Evolutionary conservation across 352 stramenopile species (phyloP).

Genomic region (Pythium sukuiense): DNA sequence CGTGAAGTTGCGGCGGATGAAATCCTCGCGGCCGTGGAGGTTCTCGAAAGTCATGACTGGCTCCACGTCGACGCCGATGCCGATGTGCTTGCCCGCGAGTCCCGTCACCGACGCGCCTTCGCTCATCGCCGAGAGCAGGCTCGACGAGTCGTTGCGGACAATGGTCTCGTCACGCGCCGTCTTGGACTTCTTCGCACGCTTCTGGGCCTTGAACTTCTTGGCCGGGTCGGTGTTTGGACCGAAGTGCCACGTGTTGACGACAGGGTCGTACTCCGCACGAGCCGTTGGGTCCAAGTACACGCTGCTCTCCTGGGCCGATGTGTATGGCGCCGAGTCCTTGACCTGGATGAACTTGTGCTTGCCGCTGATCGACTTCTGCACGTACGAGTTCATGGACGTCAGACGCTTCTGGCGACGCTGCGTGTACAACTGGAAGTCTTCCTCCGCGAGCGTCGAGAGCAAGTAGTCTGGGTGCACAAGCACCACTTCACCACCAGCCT

Average conservation of each 20-base stretch:
- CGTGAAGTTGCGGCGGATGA: slow-evolving; percentile 88
- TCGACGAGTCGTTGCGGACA: slow-evolving; percentile 37
- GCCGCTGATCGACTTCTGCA: slow-evolving; percentile 72
- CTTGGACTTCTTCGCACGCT: slow-evolving; percentile 28
- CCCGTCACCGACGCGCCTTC: slow-evolving; percentile 51
- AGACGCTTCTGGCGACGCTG: slow-evolving; percentile 58
- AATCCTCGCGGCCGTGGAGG: slow-evolving; percentile 74
- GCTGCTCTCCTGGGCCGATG: slow-evolving; percentile 71
- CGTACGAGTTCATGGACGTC: slow-evolving; percentile 73
- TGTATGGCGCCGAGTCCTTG: slow-evolving; percentile 84
- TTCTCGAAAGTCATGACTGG: slow-evolving; percentile 83
- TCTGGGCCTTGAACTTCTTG: slow-evolving; percentile 43
- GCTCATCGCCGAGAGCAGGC: slow-evolving; percentile 56
- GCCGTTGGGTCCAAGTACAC: slow-evolving; percentile 86
- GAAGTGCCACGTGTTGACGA: slow-evolving; percentile 75
- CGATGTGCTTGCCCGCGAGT: slow-evolving; percentile 45
- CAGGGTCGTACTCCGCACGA: slow-evolving; percentile 71
- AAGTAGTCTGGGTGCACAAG: slow-evolving; percentile 78
- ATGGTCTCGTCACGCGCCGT: slow-evolving; percentile 7
- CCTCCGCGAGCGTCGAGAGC: slow-evolving; percentile 47
- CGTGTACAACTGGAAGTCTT: slow-evolving; percentile 61
- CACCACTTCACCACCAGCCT: slow-evolving; percentile 71
- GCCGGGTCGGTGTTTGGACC: slow-evolving; percentile 41
- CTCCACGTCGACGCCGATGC: slow-evolving; percentile 84
- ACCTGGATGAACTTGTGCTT: slow-evolving; percentile 78